phyloP scores from a whole-genome alignment of 768 basidiomycete species.

The Tricholoma matsutake region DNA sequence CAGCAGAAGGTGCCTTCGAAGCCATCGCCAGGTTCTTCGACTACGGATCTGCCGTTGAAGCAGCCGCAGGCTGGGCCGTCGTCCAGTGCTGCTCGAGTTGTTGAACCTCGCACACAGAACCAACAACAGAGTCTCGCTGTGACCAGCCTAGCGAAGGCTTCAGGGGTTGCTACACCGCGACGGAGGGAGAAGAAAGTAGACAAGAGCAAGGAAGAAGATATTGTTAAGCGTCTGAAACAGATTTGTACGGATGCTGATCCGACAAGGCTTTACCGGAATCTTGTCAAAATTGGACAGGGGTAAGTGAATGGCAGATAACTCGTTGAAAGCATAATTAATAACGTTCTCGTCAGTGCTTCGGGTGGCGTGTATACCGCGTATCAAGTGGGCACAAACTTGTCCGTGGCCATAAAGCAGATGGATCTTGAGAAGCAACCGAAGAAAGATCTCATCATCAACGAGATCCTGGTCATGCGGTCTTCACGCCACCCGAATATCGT shows the following conservation, averaged over 20 bases:
- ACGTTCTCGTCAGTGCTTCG: conserved; percentile 63
- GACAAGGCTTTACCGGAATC: conserved; percentile 84
- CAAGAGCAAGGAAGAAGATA: conserved; percentile 80
- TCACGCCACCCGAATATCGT: conserved; percentile 98
- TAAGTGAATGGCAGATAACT: conserved; percentile 35
- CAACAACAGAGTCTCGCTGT: conserved; percentile 63
- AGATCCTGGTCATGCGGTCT: conserved; percentile 98
- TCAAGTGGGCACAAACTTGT: conserved; percentile 91
- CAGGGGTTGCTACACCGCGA: conserved; percentile 78
- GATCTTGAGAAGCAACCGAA: conserved; percentile 99
- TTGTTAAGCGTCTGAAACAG: conserved; percentile 84
- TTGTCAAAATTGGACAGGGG: conserved; percentile 99
- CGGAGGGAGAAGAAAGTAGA: conserved; percentile 86
- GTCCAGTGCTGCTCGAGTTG: conserved; percentile 1
- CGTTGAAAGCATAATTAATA: conserved; percentile 6
- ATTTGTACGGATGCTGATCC: conserved; percentile 99
- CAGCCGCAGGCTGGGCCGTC: conserved; percentile 19
- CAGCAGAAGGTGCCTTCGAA: conserved; percentile 39
- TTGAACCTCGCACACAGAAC: conserved; percentile 38
- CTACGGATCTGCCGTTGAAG: conserved; percentile 55
- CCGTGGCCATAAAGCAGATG: conserved; percentile 99
- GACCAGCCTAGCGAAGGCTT: conserved; percentile 60
- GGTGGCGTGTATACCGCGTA: conserved; percentile 99
- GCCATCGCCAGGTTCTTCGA: conserved; percentile 55
- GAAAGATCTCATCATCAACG: conserved; percentile 99